A percentile compares a stretch with the other conserved stretches of the same genome.
phyloP scores from a whole-genome alignment of 352 stramenopile genomes.

The Phytophthora gonapodyides region DNA sequence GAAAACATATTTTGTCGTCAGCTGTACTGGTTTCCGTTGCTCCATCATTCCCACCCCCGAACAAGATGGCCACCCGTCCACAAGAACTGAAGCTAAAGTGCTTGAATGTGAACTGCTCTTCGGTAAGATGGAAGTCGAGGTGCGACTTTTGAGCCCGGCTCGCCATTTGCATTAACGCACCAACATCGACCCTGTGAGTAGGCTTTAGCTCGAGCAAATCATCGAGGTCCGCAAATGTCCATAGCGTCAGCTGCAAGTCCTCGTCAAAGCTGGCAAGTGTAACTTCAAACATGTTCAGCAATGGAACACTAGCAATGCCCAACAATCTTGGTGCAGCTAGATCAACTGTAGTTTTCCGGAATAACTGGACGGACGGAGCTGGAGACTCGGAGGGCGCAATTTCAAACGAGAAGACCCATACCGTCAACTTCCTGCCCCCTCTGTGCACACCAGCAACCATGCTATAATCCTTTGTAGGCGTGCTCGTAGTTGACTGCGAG shows the following conservation, averaged over 20 bases:
- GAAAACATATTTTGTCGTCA: constrained; percentile 53
- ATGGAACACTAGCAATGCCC: constrained; percentile 48
- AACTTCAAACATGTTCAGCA: constrained; percentile 53
- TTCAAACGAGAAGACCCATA: constrained; percentile 69
- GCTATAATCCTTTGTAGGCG: constrained; percentile 59
- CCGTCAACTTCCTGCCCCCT: constrained; percentile 38
- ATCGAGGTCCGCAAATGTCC: constrained; percentile 63
- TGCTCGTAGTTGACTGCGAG: constrained; percentile 24
- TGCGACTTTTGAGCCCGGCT: constrained; percentile 23
- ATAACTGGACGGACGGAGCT: constrained; percentile 40
- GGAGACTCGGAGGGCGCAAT: constrained; percentile 6
- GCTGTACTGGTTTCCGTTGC: constrained; percentile 9
- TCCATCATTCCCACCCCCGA: constrained; percentile 29
- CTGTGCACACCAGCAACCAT: constrained; percentile 57
- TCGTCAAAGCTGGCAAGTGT: constrained; percentile 52
- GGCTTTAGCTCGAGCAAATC: constrained; percentile 46
- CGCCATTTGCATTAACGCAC: constrained; percentile 35
- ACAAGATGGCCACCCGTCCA: constrained; percentile 59
- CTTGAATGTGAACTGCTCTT: constrained; percentile 53
- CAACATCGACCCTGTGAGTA: constrained; percentile 49
- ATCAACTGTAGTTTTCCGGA: constrained; percentile 47
- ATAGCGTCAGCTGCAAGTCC: constrained; percentile 47
- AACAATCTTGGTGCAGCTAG: constrained; percentile 35
- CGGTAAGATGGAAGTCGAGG: constrained; percentile 46
- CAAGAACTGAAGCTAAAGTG: constrained; percentile 58